Percentiles rank a stretch among this genome's conserved stretches.
These are phyloP conservation scores for Phlegmacium glaucopus DNA, from an alignment of 768 basidiomycete genomes.

Conservation along the genomic window DNA sequence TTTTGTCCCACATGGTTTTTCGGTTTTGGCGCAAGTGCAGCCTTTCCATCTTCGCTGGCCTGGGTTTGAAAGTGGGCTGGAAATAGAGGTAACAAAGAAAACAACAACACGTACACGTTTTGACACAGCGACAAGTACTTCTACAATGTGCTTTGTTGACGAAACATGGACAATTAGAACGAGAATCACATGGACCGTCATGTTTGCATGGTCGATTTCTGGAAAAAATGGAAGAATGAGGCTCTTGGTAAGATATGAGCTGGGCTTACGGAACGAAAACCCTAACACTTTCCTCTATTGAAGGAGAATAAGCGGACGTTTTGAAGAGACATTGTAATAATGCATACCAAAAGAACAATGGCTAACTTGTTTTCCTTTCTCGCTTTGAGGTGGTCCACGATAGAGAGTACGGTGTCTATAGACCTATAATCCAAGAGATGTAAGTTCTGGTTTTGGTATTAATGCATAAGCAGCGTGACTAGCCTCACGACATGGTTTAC, in stretches of 20 bases:
- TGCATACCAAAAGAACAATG: not conserved
- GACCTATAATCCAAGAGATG: not conserved
- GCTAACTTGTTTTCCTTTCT: not conserved
- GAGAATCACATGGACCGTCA: constrained; percentile 47
- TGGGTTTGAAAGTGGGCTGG: constrained; percentile 19
- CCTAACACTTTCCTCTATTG: constrained; percentile 10
- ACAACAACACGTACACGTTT: constrained; percentile 37
- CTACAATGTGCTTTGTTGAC: constrained; percentile 51
- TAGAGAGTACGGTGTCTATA: constrained; percentile 4
- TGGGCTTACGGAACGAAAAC: constrained; percentile 25
- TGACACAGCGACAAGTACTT: constrained; percentile 49
- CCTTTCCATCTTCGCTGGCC: constrained; percentile 56
- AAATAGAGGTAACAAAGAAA: not conserved
- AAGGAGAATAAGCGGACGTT: not conserved
- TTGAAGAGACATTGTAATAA: not conserved
- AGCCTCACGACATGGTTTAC: constrained; percentile 62
- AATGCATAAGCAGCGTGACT: not conserved
- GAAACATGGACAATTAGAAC: constrained; percentile 46
- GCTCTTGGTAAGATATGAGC: not conserved
- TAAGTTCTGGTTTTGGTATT: not conserved
- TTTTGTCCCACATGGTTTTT: constrained; percentile 31
- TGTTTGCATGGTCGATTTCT: constrained; percentile 55
- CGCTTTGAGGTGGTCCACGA: not conserved
- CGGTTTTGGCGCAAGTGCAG: constrained; percentile 43
- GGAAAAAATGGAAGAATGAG: not conserved